phyloP scores from a whole-genome alignment of 345 rosid species.

The Sapria himalayana region DNA sequence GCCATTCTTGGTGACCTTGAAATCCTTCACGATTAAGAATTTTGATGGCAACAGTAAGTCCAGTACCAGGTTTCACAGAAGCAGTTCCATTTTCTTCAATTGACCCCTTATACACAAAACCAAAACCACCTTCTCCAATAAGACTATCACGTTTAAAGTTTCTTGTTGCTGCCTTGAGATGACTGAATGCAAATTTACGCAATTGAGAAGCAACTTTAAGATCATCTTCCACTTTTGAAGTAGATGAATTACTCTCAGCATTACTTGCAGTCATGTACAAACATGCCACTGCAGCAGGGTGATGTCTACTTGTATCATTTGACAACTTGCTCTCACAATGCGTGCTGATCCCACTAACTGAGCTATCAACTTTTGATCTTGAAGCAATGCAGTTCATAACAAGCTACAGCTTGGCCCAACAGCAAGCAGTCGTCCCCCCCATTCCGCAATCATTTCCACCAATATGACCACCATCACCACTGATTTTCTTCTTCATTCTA shows the following conservation, averaged over 20 bases:
- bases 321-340: conserved; percentile 20
- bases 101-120: conserved; percentile 92
- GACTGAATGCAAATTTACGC: conserved; percentile 43
- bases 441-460: conserved; percentile 11
- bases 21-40: conserved; percentile 84
- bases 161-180: conserved; percentile 58
- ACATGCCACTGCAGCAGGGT: conserved; percentile 20
- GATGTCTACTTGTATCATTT: conserved; percentile 17
- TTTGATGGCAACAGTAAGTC: conserved; percentile 79
- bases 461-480: too few relatives aligned
- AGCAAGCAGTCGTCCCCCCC: conserved; percentile 29
- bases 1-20: conserved; percentile 98
- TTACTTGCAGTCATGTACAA: conserved; percentile 22
- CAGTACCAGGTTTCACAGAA: conserved; percentile 78
- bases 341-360: conserved; percentile 29
- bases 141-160: conserved; percentile 76
- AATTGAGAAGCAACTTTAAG: conserved; percentile 50
- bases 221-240: conserved; percentile 45
- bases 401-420: conserved; percentile 38
- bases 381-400: conserved; percentile 45
- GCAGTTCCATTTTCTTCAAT: conserved; percentile 81
- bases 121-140: conserved; percentile 85
- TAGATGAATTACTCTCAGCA: conserved; percentile 34
- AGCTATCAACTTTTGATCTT: conserved; percentile 70
- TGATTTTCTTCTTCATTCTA: too few relatives aligned